Base-by-base conservation (phyloP, 1,284 basidiomycete genomes). In the Boletellus deceptivus region DNA sequence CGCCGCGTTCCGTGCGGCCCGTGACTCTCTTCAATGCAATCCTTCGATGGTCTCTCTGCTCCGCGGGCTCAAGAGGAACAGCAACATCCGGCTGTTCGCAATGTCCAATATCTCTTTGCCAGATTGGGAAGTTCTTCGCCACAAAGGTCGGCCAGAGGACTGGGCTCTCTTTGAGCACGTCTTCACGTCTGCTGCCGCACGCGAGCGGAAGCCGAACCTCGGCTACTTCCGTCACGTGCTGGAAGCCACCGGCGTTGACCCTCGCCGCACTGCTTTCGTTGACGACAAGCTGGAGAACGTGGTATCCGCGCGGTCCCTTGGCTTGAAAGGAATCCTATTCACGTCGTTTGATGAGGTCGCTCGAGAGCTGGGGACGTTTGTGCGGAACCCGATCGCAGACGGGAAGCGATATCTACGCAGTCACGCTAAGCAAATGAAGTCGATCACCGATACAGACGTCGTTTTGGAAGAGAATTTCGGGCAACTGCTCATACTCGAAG, bases 131-230 rank as follows among this genome's bases (percentile, higher is more conserved):
- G 20, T 50, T 17, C 52, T 59, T 17, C 52, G 43, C 9, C 47
- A 29, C 36, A 61, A 48, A 25, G 58, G 37, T n/a, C 18, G 25
- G 1, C 40, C 49, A 3, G 45, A 56, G 40, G 60, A 63, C 13
- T 63, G 61, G 58, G 58, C 52, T 1, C 59, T 63, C 25, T 63
- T 60, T 38, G 59, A 60, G 18, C 22, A 10, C 13, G 24, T 63
- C 33, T 63, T 59, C 48, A 59, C 58, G 10, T 59, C 61, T 24
- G 58, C 61, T 4, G 45, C n/a, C 0, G 59, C 43, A 0, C 48
- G 20, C 4, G 61, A 59, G 37, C 61, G 59, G 34, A 61, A 63
- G 18, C 58, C 61, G 1, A 61, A 61, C 34, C 49, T 59, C 6
- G 61, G 59, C 9, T 63, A 37, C 36, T 63, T 61, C 8, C 47